phyloP scores from a whole-genome alignment of 257 asterid genomes.

The Forsythia suspensa region DNA sequence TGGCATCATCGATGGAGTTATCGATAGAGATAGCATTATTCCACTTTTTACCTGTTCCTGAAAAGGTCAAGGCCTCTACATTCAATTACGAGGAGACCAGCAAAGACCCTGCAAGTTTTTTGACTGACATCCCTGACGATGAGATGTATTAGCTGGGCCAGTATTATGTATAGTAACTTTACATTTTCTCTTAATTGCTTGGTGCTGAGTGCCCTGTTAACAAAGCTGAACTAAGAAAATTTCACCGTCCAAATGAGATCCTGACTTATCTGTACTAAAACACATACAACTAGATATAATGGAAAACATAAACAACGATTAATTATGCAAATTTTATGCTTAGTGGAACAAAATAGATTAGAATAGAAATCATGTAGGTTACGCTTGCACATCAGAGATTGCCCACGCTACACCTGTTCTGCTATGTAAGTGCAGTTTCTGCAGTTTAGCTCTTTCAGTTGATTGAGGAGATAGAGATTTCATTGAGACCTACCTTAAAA shows the following conservation, averaged over 20 bases:
- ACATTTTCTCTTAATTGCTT: not conserved
- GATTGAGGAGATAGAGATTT: not conserved
- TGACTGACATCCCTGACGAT: constrained; percentile 59
- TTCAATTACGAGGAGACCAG: constrained; percentile 53
- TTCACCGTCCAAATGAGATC: not conserved
- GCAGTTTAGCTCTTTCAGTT: not conserved
- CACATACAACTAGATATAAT: not conserved
- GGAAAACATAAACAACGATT: too few species aligned
- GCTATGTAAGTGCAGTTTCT: not conserved
- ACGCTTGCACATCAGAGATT: not conserved
- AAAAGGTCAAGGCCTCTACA: constrained; percentile 58
- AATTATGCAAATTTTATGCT: too few species aligned
- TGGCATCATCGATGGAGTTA: constrained; percentile 88
- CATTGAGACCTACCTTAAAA: not conserved
- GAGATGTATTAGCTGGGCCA: constrained; percentile 46
- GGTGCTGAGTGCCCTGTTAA: not conserved
- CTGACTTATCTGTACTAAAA: not conserved
- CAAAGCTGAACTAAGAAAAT: not conserved
- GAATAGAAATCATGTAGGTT: not conserved
- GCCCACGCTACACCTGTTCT: too few species aligned
- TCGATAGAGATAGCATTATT: constrained; percentile 64
- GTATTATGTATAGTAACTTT: constrained; percentile 27
- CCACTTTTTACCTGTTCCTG: constrained; percentile 72
- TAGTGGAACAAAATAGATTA: not conserved
- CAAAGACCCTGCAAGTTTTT: constrained; percentile 35